Percentiles rank a stretch among this genome's conserved stretches.
Evolutionary conservation across 2,329 filamentous ascomycete genomes (phyloP).

Genomic region (Verticillium alfalfae): DNA sequence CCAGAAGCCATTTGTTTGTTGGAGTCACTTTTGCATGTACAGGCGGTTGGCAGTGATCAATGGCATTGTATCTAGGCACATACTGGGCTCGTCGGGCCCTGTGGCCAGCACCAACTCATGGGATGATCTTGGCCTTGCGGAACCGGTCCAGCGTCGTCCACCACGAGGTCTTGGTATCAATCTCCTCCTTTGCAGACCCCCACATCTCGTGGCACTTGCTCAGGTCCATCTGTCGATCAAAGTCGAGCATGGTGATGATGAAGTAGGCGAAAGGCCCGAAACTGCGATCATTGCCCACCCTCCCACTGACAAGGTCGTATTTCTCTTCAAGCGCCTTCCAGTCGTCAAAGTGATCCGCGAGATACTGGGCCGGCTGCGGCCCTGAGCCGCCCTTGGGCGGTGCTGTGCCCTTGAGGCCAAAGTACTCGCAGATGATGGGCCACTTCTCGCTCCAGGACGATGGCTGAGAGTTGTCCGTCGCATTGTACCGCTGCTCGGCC

Average conservation of each 20-base stretch:
- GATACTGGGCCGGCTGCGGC: conserved; percentile 22
- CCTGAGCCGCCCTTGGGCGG: conserved; percentile 19
- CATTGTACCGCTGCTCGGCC: conserved; percentile 31
- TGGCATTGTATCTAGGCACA: too few species aligned
- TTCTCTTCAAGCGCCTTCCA: conserved; percentile 25
- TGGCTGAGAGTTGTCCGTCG: conserved; percentile 28
- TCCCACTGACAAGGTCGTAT: conserved; percentile 21
- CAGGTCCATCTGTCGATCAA: conserved; percentile 27
- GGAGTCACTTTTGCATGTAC: too few species aligned
- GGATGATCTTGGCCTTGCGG: conserved; percentile 23
- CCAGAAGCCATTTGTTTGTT: too few species aligned
- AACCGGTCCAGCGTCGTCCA: conserved; percentile 26
- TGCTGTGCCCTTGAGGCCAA: conserved; percentile 33
- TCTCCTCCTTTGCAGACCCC: conserved; percentile 20
- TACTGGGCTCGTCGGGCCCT: too few species aligned
- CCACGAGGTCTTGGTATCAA: conserved; percentile 20
- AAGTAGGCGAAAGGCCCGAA: conserved; percentile 22
- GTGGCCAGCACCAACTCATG: conserved; percentile 8
- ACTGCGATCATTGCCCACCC: conserved; percentile 22
- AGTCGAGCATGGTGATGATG: conserved; percentile 27
- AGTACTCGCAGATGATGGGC: conserved; percentile 38
- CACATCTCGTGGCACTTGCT: conserved; percentile 21
- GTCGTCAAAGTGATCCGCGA: conserved; percentile 21
- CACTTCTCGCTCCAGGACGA: conserved; percentile 35
- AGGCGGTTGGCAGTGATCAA: too few species aligned